These are phyloP conservation scores for Pseudogymnoascus sp. DNA, from an alignment of 2,329 filamentous ascomycete genomes.

Conservation along the genomic window DNA sequence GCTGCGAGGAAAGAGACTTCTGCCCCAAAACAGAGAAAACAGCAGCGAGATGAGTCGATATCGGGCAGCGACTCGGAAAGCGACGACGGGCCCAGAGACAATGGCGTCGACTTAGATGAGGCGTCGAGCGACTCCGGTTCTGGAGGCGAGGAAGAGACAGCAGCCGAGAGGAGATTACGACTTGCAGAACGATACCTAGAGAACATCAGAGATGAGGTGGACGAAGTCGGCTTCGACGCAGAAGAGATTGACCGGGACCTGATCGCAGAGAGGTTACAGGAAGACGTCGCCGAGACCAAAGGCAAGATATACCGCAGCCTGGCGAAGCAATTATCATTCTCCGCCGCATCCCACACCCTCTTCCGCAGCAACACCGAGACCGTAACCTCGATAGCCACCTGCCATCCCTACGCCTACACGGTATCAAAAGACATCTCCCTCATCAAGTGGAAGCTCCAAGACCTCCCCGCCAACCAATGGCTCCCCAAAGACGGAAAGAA, in stretches of 20 bases:
- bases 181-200: constrained; percentile 90
- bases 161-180: constrained; percentile 76
- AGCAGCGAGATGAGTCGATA: constrained; percentile 59
- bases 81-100: constrained; percentile 46
- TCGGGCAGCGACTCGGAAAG: constrained; percentile 75
- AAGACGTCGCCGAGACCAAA: constrained; percentile 88
- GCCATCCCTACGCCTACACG: constrained; percentile 77
- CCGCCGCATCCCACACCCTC: constrained; percentile 58
- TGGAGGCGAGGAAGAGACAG: constrained; percentile 79
- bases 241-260: constrained; percentile 88
- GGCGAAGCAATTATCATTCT: constrained; percentile 65
- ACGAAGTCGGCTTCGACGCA: constrained; percentile 85
- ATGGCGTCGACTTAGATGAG: constrained; percentile 40
- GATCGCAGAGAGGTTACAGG: constrained; percentile 81
- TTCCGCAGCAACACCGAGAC: constrained; percentile 74
- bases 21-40: constrained; percentile 33
- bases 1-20: constrained; percentile 36
- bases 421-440: constrained; percentile 78
- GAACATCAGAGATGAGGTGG: constrained; percentile 76
- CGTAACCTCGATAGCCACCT: constrained; percentile 73
- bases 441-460: constrained; percentile 83
- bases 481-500: constrained; percentile 43
- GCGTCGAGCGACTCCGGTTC: constrained; percentile 43
- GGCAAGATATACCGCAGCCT: constrained; percentile 81
- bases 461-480: constrained; percentile 54